These are phyloP conservation scores for Tuber umbilicatum DNA, from an alignment of 495 filamentous ascomycete genomes.

Conservation along the genomic window DNA sequence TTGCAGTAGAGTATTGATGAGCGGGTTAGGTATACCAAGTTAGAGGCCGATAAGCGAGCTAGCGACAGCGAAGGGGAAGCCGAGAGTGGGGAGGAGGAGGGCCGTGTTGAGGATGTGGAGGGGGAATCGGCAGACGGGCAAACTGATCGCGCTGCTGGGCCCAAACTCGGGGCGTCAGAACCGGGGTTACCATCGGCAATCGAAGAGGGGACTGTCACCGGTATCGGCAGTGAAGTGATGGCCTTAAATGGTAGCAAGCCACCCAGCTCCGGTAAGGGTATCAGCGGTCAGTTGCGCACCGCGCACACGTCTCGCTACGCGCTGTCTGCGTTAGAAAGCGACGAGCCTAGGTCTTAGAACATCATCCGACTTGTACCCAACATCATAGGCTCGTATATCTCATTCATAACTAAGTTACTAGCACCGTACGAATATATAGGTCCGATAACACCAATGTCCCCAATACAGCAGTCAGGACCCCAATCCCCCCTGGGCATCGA, in stretches of 20 bases:
- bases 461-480: neutral
- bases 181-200: neutral
- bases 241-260: constrained; percentile 1
- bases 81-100: neutral
- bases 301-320: neutral
- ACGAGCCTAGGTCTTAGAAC: neutral
- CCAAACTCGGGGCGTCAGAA: neutral
- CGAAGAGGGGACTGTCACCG: neutral
- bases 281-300: neutral
- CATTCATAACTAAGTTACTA: neutral
- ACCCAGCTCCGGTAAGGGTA: neutral
- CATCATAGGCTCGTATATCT: neutral
- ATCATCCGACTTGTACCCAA: neutral
- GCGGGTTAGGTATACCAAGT: constrained; percentile 24
- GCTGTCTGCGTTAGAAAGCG: neutral
- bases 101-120: neutral
- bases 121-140: neutral
- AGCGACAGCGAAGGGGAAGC: neutral
- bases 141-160: neutral
- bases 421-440: neutral
- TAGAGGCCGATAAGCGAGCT: constrained; percentile 10
- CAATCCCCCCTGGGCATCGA: neutral
- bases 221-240: neutral
- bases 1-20: neutral
- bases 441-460: neutral